A percentile compares a stretch with the other conserved stretches of the same genome.
phyloP scores from a whole-genome alignment of 495 filamentous ascomycete species.

The Parachaetomium inaequale region DNA sequence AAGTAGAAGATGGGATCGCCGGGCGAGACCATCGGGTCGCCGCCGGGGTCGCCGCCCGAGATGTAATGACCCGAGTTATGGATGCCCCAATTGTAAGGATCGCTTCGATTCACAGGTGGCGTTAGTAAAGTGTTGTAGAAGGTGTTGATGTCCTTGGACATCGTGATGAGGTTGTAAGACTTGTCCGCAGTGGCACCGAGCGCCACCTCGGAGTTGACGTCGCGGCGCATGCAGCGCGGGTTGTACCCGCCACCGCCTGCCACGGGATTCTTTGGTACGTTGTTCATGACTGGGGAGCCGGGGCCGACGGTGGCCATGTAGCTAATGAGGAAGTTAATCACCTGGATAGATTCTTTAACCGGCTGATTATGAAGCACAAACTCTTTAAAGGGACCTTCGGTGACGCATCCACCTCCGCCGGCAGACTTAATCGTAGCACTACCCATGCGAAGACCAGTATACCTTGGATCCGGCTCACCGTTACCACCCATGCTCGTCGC shows the following conservation, averaged over 20 bases:
- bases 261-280: slow-evolving; percentile 35
- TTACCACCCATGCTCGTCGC: slow-evolving; percentile 37
- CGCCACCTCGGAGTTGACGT: slow-evolving; percentile 50
- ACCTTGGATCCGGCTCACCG: slow-evolving; percentile 32
- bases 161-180: slow-evolving; percentile 46
- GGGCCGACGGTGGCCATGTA: slow-evolving; percentile 28
- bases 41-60: slow-evolving; percentile 57
- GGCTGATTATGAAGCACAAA: slow-evolving; percentile 23
- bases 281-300: slow-evolving; percentile 27
- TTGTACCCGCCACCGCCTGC: slow-evolving; percentile 34
- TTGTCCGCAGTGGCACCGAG: slow-evolving; percentile 49
- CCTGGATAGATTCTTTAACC: background rate
- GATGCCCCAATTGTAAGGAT: slow-evolving; percentile 44
- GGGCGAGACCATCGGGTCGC: slow-evolving; percentile 53
- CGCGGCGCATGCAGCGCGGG: slow-evolving; percentile 43
- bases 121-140: slow-evolving; percentile 55
- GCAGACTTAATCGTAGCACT: slow-evolving; percentile 42
- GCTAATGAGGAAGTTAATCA: background rate
- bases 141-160: slow-evolving; percentile 45
- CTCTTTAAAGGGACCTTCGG: slow-evolving; percentile 53
- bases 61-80: slow-evolving; percentile 61
- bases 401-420: slow-evolving; percentile 60
- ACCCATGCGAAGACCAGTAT: slow-evolving; percentile 30
- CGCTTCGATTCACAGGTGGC: slow-evolving; percentile 28
- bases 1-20: slow-evolving; percentile 63